Percentiles rank a stretch among this genome's conserved stretches.
These are phyloP conservation scores for Phytopythium kandeliae DNA, from an alignment of 352 stramenopile species.

Conservation along the genomic window DNA sequence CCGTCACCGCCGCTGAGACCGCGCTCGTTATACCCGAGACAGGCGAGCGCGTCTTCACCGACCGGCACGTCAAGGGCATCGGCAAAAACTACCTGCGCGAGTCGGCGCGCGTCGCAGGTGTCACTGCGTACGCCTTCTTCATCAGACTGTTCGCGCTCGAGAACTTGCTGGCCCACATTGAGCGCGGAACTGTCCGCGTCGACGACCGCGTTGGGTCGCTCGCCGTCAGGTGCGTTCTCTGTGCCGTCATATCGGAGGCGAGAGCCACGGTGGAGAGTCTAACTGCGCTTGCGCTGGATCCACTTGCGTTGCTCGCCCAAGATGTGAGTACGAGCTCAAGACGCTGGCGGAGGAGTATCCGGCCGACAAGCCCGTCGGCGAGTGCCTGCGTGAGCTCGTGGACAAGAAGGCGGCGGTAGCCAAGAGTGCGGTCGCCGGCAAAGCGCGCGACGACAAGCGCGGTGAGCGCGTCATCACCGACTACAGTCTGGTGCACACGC, in stretches of 20 bases:
- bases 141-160: constrained; percentile 76
- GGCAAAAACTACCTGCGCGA: constrained; percentile 88
- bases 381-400: constrained; percentile 63
- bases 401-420: constrained; percentile 41
- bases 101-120: constrained; percentile 37
- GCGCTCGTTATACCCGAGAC: constrained; percentile 14
- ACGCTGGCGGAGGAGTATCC: constrained; percentile 45
- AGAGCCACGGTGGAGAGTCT: too few species aligned
- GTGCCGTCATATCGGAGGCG: background rate
- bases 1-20: constrained; percentile 22
- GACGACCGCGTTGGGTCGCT: constrained; percentile 24
- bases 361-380: constrained; percentile 20
- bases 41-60: constrained; percentile 67
- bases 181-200: constrained; percentile 21
- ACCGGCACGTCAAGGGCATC: constrained; percentile 57
- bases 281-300: background rate
- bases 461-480: constrained; percentile 63
- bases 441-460: constrained; percentile 64
- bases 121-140: constrained; percentile 79
- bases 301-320: background rate
- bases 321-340: constrained; percentile 20
- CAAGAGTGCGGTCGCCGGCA: constrained; percentile 55
- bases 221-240: constrained; percentile 19
- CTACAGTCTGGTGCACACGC: constrained; percentile 65
- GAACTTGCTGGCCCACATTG: constrained; percentile 30